Conservation (phyloP, 164 flowering plant genomes). For the Nymphaea colorata region DNA sequence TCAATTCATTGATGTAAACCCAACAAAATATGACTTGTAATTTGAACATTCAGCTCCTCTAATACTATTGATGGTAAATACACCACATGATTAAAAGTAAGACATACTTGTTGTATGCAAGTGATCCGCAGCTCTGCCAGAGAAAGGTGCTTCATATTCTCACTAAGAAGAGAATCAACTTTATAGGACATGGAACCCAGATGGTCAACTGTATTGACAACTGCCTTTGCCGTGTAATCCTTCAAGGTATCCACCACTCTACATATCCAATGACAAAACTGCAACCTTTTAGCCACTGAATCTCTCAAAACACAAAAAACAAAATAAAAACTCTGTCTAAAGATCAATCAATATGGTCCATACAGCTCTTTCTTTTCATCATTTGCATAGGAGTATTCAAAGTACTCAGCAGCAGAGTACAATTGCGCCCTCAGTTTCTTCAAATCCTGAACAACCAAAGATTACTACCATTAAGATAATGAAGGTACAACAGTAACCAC, state of each 20-base stretch:
- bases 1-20: background rate
- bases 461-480: background rate
- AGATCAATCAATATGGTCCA: conserved; percentile 16
- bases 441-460: conserved; percentile 52
- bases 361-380: conserved; percentile 79
- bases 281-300: background rate
- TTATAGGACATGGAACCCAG: conserved; percentile 76
- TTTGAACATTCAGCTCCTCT: background rate
- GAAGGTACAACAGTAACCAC: background rate
- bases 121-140: conserved; percentile 59
- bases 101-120: conserved; percentile 73
- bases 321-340: background rate
- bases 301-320: background rate
- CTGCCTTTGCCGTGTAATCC: conserved; percentile 81
- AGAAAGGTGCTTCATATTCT: conserved; percentile 70
- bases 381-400: conserved; percentile 72
- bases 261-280: background rate
- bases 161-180: conserved; percentile 66
- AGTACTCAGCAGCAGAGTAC: conserved; percentile 93
- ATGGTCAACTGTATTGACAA: conserved; percentile 90
- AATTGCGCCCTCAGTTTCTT: conserved; percentile 75
- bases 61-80: background rate
- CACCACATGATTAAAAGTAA: background rate
- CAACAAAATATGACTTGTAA: background rate
- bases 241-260: conserved; percentile 68